A percentile compares a stretch with the other conserved stretches of the same genome.
phyloP scores from a whole-genome alignment of 352 stramenopile genomes.

The Globisporangium spinosum region DNA sequence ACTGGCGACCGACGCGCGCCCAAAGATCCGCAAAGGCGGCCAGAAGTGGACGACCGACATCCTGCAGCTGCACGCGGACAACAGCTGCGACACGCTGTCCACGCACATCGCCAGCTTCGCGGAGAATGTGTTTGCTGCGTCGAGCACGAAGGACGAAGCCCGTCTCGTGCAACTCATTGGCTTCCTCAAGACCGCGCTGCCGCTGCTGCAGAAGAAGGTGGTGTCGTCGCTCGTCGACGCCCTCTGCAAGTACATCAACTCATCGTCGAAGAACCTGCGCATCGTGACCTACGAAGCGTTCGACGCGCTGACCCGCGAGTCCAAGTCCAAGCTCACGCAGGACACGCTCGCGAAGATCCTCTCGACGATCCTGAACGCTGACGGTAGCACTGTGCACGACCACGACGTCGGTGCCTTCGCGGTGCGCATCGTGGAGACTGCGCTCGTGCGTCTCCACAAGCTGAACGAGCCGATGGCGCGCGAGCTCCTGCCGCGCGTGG shows the following conservation, averaged over 20 bases:
- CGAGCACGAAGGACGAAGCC: slow-evolving; percentile 67
- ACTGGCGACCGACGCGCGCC: slow-evolving; percentile 71
- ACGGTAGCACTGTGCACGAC: slow-evolving; percentile 61
- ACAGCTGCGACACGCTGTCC: slow-evolving; percentile 74
- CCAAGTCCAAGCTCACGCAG: slow-evolving; percentile 54
- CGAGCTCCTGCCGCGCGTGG: slow-evolving; percentile 73
- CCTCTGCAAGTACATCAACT: slow-evolving; percentile 69
- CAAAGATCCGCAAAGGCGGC: slow-evolving; percentile 81
- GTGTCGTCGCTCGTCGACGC: slow-evolving; percentile 70
- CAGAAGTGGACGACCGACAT: slow-evolving; percentile 76
- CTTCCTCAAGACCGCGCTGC: slow-evolving; percentile 76
- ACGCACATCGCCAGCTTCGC: slow-evolving; percentile 86
- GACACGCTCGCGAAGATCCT: slow-evolving; percentile 69
- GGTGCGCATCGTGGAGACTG: slow-evolving; percentile 60
- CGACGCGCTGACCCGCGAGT: slow-evolving; percentile 49
- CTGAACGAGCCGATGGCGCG: slow-evolving; percentile 52
- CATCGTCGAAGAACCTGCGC: slow-evolving; percentile 69
- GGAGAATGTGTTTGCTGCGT: slow-evolving; percentile 73
- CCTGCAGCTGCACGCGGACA: slow-evolving; percentile 61
- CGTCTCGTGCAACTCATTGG: slow-evolving; percentile 72
- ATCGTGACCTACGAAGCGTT: slow-evolving; percentile 79
- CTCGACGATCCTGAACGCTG: slow-evolving; percentile 51
- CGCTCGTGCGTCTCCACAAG: slow-evolving; percentile 61
- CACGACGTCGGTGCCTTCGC: slow-evolving; percentile 54
- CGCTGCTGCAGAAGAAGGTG: slow-evolving; percentile 78